Base-by-base conservation (phyloP, 176 grass and related monocot species). In the Melocanna baccifera region DNA sequence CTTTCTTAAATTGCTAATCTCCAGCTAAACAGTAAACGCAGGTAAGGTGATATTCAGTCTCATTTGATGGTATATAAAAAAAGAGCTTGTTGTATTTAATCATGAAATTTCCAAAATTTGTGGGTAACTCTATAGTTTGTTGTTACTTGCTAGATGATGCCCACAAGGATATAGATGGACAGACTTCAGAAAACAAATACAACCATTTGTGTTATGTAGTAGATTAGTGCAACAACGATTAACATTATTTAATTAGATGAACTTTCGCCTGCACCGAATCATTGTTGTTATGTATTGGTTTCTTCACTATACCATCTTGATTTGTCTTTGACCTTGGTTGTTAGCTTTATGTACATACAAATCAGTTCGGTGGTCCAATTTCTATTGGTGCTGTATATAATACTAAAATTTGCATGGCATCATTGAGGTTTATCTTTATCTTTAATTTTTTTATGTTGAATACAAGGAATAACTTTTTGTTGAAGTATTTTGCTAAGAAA, bases 1-100 rank as follows among this genome's bases (percentile, higher is more conserved):
- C 26, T 57, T 48, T 82, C 55, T 39, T 75, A 59, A 82, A 61
- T 67, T 40, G 40, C 13, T 55, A 55, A 46, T 55, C n/a, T 78
- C 34, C 40, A 76, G 9, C 9, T 71, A 57, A 64, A 56, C 13
- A 64, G 8, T 34, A 62, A 62, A 66, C 25, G 63, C 55, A 63
- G 13, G n/a, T 41, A 77, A 32, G 34, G 39, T 69, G 12, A n/a
- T 13, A 37, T 66, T 22, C 22, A 40, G 16, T 64, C 42, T 45
- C 32, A 25, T 55, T 71, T 29, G 13, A 39, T 9, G n/a, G 18
- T 79, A 66, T 45, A 9, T 18, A 42, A 47, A 42, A 42, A 43
- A 46, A 43, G 34, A 40, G 2, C 20, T 25, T 57, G 18, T 15
- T 12, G 18, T 55, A 14, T 64, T 79, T 61, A 53, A 42, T 42